These are phyloP conservation scores for Wilcoxina mikolae DNA, from an alignment of 495 filamentous ascomycete genomes.

Conservation along the genomic window DNA sequence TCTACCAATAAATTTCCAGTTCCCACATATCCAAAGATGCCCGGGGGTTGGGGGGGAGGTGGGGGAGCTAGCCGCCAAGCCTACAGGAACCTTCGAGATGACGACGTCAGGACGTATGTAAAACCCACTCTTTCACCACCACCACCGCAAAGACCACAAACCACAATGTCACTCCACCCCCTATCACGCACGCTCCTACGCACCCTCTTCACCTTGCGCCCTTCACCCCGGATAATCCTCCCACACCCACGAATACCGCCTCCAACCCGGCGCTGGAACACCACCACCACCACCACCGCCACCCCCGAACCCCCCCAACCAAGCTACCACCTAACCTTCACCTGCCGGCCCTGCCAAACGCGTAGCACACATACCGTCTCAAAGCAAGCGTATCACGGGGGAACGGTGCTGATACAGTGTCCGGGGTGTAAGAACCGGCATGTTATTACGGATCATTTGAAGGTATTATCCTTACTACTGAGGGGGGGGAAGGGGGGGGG, in stretches of 20 bases:
- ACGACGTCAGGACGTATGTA: too few species aligned
- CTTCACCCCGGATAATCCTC: constrained; percentile 11
- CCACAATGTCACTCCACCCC: constrained; percentile 7
- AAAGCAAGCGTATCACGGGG: constrained; percentile 86
- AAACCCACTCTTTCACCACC: too few species aligned
- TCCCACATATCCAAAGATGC: too few species aligned
- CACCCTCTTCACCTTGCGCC: constrained; percentile 11
- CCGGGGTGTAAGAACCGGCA: constrained; percentile 71
- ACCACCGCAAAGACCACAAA: not conserved
- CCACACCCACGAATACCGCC: not conserved
- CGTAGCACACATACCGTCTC: constrained; percentile 65
- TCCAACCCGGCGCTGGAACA: constrained; percentile 24
- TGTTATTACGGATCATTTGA: constrained; percentile 80
- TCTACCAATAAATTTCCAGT: too few species aligned
- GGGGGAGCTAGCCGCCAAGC: too few species aligned
- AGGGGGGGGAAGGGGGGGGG: constrained; percentile 20
- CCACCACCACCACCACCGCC: constrained; percentile 21
- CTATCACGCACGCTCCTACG: constrained; percentile 9
- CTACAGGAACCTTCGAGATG: too few species aligned
- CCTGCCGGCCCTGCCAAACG: constrained; percentile 67
- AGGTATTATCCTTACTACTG: constrained; percentile 28
- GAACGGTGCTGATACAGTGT: constrained; percentile 75
- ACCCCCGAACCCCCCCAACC: constrained; percentile 9
- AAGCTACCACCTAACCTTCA: constrained; percentile 74
- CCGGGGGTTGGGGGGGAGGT: too few species aligned